Evolutionary conservation across 2,329 filamentous ascomycete species (phyloP), one percentile per base, ranked within the genome.

Genomic region (Aphanoascus verrucosus): DNA sequence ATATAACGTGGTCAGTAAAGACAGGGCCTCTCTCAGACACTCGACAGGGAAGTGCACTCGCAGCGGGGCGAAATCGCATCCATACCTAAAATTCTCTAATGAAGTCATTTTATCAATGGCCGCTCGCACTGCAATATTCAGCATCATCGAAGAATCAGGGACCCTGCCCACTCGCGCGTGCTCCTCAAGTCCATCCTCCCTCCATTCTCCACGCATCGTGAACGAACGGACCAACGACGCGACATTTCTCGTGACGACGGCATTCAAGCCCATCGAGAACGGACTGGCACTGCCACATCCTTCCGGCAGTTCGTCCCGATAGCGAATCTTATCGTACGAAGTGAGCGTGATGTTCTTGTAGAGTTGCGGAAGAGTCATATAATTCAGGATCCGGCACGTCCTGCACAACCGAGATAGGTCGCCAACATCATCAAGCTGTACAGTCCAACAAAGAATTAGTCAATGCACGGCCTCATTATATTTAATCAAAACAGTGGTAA

Each of bases 71-170:
- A 38, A 19, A 37, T 8, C 19, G 15, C 32, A 37, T 19, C 63
- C 69, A 19, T 66, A 75, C 72, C 66, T 73, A 61, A 83, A 82
- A 11, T 69, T 70, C 55, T 74, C 66, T 56, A 84, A 66, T 46
- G 74, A 74, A 14, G 67, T 68, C 78, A 81, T 83, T 63, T 72
- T 76, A 64, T 83, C 79, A 34, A 82, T 67, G 1, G 77, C 79
- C 2, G 78, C 78, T 54, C 80, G 75, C 49, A 81, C 69, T 1
- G 77, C 72, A 48, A 81, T 78, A 62, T 81, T 82, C 61, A 83
- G 67, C 71, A 84, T 74, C 78, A 83, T 82, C 37, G 74, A 77
- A 43, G 77, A 80, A 65, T 83, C 80, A n/a, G 80, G 78, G 51
- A 83, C 76, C 37, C 79, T 70, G 0, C 80, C 80, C 44, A 72